Base-by-base conservation (phyloP, 2,329 filamentous ascomycete genomes). In the Hypoxylon sp. region DNA sequence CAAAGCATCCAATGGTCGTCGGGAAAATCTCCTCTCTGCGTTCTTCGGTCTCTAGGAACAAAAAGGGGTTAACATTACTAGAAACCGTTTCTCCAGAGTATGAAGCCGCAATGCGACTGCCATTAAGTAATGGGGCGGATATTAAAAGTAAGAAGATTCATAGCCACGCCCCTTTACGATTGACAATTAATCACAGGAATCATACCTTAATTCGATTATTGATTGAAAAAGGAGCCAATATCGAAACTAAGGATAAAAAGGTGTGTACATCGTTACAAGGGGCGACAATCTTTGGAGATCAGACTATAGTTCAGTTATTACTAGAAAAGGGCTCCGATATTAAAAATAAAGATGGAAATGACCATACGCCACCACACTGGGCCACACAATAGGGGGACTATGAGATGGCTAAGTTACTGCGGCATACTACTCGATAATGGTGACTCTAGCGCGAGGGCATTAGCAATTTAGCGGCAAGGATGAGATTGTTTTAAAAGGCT, bases 11-110 rank as follows among this genome's bases (percentile, higher is more conserved):
- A 13, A 59, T 26, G n/a, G 37, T 6, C 44, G 52, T 26, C 68
- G 53, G n/a, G 22, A 46, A 10, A 63, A 29, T 17, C 48, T 74
- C 9, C 26, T 75, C 19, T 59, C 59, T 5, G 51, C 66, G 19
- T 29, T 76, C 0, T 66, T 76, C 10, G 22, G 52, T 9, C 59
- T 77, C 17, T 63, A 71, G 29, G 26, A 5, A 4, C n/a, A 67
- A 5, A 24, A 39, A 6, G 39, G 51, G 11, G 58, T 59, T 13
- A 77, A 74, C 54, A 14, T 42, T 42, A 5, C 14, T 42, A 17
- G 3, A 5, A 6, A n/a, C 37, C 14, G 4, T 17, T 17, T 6
- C 5, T n/a, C 4, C 5, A 29, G 11, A 26, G 17, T n/a, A 26
- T 6, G 14, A 52, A 8, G 3, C 14, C 33, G 44, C 46, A 11